Conservation (phyloP, 768 basidiomycete species). For the Hygrocybe coccinea region DNA sequence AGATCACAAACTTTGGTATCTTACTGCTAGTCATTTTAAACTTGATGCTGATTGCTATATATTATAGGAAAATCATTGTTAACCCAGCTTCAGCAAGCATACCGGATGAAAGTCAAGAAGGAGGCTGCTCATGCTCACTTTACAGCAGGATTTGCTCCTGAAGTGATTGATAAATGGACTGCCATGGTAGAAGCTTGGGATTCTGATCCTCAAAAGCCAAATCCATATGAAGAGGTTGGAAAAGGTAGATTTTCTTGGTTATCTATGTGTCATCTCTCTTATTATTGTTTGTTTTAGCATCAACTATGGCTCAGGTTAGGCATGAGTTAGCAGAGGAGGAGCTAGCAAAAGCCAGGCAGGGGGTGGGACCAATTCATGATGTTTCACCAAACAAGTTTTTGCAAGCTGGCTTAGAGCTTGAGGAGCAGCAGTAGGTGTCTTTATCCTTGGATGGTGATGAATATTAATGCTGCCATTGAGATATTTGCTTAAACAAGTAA, state of each 20-base stretch:
- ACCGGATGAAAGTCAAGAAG: background rate
- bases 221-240: conserved; percentile 4
- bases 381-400: conserved; percentile 2
- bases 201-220: background rate
- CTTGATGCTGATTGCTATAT: background rate
- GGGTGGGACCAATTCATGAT: background rate
- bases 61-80: background rate
- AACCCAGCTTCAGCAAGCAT: background rate
- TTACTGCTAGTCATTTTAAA: background rate
- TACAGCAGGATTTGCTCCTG: background rate
- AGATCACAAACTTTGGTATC: conserved; percentile 11
- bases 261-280: too few relatives aligned
- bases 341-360: background rate
- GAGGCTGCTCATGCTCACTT: background rate
- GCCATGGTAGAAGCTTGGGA: conserved; percentile 3
- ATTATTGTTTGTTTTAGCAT: background rate
- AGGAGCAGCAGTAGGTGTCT: conserved; percentile 12
- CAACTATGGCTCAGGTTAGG: background rate
- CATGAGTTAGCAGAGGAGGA: conserved; percentile 1
- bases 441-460: background rate
- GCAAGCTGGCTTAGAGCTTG: conserved; percentile 7
- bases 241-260: conserved; percentile 1
- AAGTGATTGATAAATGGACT: conserved; percentile 4
- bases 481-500: background rate
- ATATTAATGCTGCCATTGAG: background rate